Conservation (phyloP, 208 protist genomes). For the Leishmania mexicana region DNA sequence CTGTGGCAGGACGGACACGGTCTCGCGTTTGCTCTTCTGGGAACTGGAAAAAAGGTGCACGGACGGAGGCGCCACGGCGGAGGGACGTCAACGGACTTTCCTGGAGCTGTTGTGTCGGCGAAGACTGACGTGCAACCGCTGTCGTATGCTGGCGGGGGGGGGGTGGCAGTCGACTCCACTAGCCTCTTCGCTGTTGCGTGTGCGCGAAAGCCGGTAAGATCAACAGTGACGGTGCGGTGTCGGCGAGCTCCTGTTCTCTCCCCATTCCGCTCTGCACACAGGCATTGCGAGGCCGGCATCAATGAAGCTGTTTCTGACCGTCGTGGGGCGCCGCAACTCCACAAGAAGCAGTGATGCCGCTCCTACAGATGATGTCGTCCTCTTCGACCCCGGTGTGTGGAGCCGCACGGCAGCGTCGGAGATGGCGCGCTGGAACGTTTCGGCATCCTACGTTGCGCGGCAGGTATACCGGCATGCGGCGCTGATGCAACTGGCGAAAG, state of each 20-base stretch:
- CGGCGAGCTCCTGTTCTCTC: not conserved
- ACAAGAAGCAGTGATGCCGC: not conserved
- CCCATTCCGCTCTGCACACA: not conserved
- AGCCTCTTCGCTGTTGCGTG: not conserved
- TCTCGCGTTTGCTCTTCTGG: not conserved
- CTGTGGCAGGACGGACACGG: too few relatives aligned
- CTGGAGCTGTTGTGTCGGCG: not conserved
- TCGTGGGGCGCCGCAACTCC: not conserved
- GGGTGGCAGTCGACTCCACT: not conserved
- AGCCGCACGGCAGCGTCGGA: conserved; percentile 14
- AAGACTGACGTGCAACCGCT: not conserved
- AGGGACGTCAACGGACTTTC: not conserved
- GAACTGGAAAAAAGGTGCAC: not conserved
- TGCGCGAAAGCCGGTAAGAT: not conserved
- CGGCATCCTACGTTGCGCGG: conserved; percentile 19
- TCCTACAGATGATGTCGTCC: conserved; percentile 1
- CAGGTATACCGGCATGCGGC: conserved; percentile 15
- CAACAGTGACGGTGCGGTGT: not conserved
- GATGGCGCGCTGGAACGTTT: not conserved
- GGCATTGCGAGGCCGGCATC: not conserved
- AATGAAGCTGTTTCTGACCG: conserved; percentile 20
- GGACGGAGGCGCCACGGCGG: not conserved
- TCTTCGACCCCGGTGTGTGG: conserved; percentile 32
- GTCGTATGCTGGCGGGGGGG: not conserved
- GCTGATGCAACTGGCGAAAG: not conserved